Evolutionary conservation across 2,329 filamentous ascomycete species (phyloP).

Genomic region (Neodidymelliopsis sp.): DNA sequence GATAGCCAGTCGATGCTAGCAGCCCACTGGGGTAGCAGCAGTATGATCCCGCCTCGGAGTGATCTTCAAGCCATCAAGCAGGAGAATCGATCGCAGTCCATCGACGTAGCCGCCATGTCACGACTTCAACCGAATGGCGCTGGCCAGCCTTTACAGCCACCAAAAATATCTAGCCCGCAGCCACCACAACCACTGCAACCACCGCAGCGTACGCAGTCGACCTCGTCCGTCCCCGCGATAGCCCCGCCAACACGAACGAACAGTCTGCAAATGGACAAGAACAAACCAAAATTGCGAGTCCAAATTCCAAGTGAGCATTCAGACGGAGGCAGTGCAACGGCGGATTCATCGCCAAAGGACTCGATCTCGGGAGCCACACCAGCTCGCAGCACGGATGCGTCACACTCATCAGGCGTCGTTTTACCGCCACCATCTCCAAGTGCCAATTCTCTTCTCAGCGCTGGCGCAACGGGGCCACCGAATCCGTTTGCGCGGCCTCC

Average conservation of each 20-base stretch:
- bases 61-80: constrained; percentile 55
- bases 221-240: constrained; percentile 72
- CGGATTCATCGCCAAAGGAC: constrained; percentile 70
- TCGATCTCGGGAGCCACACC: constrained; percentile 67
- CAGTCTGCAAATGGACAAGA: constrained; percentile 71
- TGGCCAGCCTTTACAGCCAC: constrained; percentile 63
- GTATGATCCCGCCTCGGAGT: constrained; percentile 55
- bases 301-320: constrained; percentile 94
- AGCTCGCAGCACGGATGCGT: constrained; percentile 63
- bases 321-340: constrained; percentile 77
- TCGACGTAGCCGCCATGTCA: constrained; percentile 65
- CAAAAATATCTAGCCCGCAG: constrained; percentile 36
- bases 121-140: constrained; percentile 53
- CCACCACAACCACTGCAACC: constrained; percentile 50
- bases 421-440: constrained; percentile 93
- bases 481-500: constrained; percentile 93
- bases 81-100: constrained; percentile 66
- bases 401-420: constrained; percentile 74
- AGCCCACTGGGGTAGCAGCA: constrained; percentile 72
- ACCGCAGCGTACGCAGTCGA: constrained; percentile 61
- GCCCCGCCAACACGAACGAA: constrained; percentile 75
- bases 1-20: constrained; percentile 88
- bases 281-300: constrained; percentile 85
- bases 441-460: constrained; percentile 82
- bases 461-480: constrained; percentile 88